phyloP scores from a whole-genome alignment of 495 filamentous ascomycete species.

The Annulohypoxylon stygium region DNA sequence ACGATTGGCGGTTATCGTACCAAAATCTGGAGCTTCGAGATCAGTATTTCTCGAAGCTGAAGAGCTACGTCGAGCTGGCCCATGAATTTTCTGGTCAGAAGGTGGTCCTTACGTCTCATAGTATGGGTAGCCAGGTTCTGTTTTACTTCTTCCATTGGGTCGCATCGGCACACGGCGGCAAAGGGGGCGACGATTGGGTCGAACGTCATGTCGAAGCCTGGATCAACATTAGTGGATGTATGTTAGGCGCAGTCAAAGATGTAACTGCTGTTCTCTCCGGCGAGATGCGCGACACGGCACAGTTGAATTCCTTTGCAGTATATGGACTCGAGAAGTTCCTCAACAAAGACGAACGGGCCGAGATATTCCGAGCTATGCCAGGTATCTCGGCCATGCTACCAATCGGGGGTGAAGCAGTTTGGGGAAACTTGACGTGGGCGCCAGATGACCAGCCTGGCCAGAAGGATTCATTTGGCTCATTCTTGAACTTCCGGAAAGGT shows the following conservation, averaged over 20 bases:
- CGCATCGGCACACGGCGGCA: slow-evolving; percentile 80
- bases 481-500: slow-evolving; percentile 84
- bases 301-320: slow-evolving; percentile 96
- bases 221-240: slow-evolving; percentile 98
- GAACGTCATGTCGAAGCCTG: slow-evolving; percentile 90
- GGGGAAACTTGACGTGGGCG: slow-evolving; percentile 91
- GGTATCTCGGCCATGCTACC: slow-evolving; percentile 96
- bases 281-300: slow-evolving; percentile 98
- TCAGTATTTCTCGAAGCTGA: slow-evolving; percentile 91
- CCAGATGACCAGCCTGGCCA: slow-evolving; percentile 87
- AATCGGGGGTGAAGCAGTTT: slow-evolving; percentile 93
- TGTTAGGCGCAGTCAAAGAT: slow-evolving; percentile 95
- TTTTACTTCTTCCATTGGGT: slow-evolving; percentile 99
- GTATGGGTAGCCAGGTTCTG: slow-evolving; percentile 95
- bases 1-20: slow-evolving; percentile 98
- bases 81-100: slow-evolving; percentile 78
- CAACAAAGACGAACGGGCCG: slow-evolving; percentile 85
- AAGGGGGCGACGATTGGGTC: slow-evolving; percentile 89
- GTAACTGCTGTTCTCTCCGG: slow-evolving; percentile 91
- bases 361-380: slow-evolving; percentile 97
- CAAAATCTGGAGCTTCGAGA: slow-evolving; percentile 88
- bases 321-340: slow-evolving; percentile 98
- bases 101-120: slow-evolving; percentile 89
- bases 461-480: slow-evolving; percentile 77
- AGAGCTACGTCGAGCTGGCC: slow-evolving; percentile 88